phyloP scores from a whole-genome alignment of 352 stramenopile genomes.

The Pythium scleroteichum region DNA sequence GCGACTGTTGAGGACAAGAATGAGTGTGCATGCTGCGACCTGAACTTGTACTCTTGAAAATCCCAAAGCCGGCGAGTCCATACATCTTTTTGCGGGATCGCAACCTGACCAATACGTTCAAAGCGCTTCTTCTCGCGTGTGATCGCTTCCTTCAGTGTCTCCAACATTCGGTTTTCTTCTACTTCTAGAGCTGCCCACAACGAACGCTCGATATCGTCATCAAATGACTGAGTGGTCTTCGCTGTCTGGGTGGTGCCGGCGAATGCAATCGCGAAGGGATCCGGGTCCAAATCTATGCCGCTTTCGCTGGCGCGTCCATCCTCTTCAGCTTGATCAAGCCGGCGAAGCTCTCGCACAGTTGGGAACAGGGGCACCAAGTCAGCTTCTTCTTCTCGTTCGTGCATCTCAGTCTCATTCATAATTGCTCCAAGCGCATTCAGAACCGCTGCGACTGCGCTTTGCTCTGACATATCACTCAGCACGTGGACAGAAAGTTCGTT shows the following conservation, averaged over 20 bases:
- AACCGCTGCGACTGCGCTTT: conserved; percentile 52
- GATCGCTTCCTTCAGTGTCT: conserved; percentile 50
- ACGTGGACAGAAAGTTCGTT: conserved; percentile 54
- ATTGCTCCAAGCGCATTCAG: conserved; percentile 55
- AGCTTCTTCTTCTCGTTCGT: conserved; percentile 67
- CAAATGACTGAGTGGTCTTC: conserved; percentile 5
- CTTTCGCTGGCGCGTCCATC: conserved; percentile 3
- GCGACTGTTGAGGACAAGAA: conserved; percentile 25
- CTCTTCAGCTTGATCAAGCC: conserved; percentile 11
- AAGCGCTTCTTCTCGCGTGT: conserved; percentile 16
- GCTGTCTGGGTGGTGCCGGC: conserved; percentile 11
- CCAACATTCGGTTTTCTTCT: conserved; percentile 78
- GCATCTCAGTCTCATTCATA: conserved; percentile 75
- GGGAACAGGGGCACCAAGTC: conserved; percentile 75
- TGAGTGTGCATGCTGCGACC: conserved; percentile 58
- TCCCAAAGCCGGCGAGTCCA: conserved; percentile 69
- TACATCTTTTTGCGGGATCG: conserved; percentile 19
- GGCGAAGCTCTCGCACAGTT: conserved; percentile 52
- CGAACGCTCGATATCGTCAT: conserved; percentile 54
- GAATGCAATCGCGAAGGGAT: conserved; percentile 28
- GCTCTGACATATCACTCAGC: conserved; percentile 57
- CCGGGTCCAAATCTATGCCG: conserved; percentile 7
- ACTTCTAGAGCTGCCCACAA: conserved; percentile 79
- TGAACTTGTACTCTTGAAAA: conserved; percentile 68
- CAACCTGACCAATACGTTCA: background rate